Evolutionary conservation across 805 yeast genomes (phyloP).

Genomic region (Nakazawaea wyomingensis): DNA sequence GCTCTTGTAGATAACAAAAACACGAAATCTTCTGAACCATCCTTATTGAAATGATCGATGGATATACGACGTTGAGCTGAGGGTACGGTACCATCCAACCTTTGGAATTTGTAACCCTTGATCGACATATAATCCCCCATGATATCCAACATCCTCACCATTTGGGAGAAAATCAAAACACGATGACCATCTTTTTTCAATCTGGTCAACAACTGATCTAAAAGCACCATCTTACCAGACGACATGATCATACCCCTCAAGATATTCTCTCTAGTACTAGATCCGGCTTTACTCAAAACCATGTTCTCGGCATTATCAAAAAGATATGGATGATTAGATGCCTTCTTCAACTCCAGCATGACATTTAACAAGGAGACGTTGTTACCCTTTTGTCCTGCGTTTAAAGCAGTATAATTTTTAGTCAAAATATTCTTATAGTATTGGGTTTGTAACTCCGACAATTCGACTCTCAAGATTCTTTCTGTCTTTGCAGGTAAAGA

Average conservation of each 20-base stretch:
- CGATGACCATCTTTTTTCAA: slow-evolving; percentile 92
- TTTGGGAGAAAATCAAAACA: slow-evolving; percentile 90
- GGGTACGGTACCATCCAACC: slow-evolving; percentile 95
- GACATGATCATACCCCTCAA: slow-evolving; percentile 93
- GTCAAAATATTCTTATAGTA: slow-evolving; percentile 92
- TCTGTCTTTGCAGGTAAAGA: slow-evolving; percentile 95
- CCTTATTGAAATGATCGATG: slow-evolving; percentile 94
- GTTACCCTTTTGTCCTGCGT: slow-evolving; percentile 74
- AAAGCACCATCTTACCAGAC: slow-evolving; percentile 94
- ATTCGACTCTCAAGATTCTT: slow-evolving; percentile 89
- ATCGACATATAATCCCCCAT: slow-evolving; percentile 88
- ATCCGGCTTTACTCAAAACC: slow-evolving; percentile 58
- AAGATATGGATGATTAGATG: slow-evolving; percentile 93
- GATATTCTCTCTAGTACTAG: slow-evolving; percentile 66
- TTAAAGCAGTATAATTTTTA: slow-evolving; percentile 85
- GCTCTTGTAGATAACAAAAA: slow-evolving; percentile 93
- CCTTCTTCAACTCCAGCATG: slow-evolving; percentile 94
- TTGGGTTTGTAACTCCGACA: slow-evolving; percentile 91
- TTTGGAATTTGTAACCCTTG: slow-evolving; percentile 82
- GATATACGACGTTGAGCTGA: slow-evolving; percentile 90
- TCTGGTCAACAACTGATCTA: slow-evolving; percentile 83
- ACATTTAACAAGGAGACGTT: slow-evolving; percentile 84
- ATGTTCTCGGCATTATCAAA: slow-evolving; percentile 90
- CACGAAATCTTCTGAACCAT: slow-evolving; percentile 86
- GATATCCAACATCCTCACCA: slow-evolving; percentile 95